Conservation (phyloP, 2,329 filamentous ascomycete genomes). For the Penicillium hesseltinei region DNA sequence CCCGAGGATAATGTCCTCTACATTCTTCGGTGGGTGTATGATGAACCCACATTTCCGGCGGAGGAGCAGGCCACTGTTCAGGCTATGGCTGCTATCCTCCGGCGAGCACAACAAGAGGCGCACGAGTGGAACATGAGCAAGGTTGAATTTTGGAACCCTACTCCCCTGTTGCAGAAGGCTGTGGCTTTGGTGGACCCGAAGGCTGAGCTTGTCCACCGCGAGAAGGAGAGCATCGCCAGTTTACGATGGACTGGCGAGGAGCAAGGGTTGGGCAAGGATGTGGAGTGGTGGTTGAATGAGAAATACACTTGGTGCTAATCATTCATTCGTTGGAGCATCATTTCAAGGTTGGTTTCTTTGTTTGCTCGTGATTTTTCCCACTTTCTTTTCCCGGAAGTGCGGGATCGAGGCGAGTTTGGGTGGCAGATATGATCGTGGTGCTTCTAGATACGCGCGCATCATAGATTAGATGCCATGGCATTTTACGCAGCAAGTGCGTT, state of each 20-base stretch:
- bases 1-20: conserved; percentile 41
- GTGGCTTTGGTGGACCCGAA: conserved; percentile 39
- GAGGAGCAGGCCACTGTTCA: conserved; percentile 52
- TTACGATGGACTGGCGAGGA: conserved; percentile 48
- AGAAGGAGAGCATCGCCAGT: conserved; percentile 48
- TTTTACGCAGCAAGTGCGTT: conserved; percentile 5
- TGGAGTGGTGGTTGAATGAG: conserved; percentile 50
- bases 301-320: conserved; percentile 51
- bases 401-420: conserved; percentile 16
- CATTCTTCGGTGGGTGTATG: conserved; percentile 44
- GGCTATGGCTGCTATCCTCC: conserved; percentile 62
- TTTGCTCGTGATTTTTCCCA: conserved; percentile 2
- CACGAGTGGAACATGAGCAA: conserved; percentile 66
- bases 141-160: conserved; percentile 83
- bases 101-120: conserved; percentile 68
- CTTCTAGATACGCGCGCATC: conserved; percentile 19
- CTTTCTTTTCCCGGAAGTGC: conserved; percentile 1
- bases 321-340: not conserved
- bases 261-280: conserved; percentile 36
- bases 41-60: conserved; percentile 37
- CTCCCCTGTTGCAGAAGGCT: conserved; percentile 49
- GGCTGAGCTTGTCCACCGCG: conserved; percentile 44
- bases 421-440: conserved; percentile 16
- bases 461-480: conserved; percentile 15
- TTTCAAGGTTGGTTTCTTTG: conserved; percentile 10